Conservation (phyloP, 164 flowering plant genomes). For the Hamamelis virginiana region DNA sequence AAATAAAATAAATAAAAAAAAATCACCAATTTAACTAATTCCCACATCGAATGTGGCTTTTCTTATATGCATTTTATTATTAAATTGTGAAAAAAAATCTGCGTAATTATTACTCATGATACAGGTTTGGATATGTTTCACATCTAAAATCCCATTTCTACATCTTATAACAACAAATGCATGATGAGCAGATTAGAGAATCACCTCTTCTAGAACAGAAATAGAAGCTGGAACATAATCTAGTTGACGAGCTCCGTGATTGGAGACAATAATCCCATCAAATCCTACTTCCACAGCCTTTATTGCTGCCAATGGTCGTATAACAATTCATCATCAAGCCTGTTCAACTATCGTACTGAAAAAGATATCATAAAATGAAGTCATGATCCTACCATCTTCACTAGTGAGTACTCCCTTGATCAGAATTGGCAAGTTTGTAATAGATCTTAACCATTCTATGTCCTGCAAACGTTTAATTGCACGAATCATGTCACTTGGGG, state of each 20-base stretch:
- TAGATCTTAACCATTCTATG: slow-evolving; percentile 70
- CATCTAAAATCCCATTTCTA: neutral
- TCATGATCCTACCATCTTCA: slow-evolving; percentile 66
- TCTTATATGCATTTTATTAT: too few relatives aligned
- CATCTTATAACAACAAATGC: neutral
- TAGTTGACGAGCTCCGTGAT: slow-evolving; percentile 85
- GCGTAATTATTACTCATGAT: too few relatives aligned
- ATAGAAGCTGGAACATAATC: slow-evolving; percentile 73
- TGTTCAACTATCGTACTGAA: neutral
- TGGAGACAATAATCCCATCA: slow-evolving; percentile 76
- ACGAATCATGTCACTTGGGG: too few relatives aligned
- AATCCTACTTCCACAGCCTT: slow-evolving; percentile 70
- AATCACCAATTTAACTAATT: too few relatives aligned
- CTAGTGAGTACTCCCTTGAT: slow-evolving; percentile 76
- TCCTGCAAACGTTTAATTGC: slow-evolving; percentile 46
- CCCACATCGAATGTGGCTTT: too few relatives aligned
- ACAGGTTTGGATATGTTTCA: too few relatives aligned
- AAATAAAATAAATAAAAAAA: too few relatives aligned
- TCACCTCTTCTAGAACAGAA: slow-evolving; percentile 78
- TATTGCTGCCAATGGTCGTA: slow-evolving; percentile 41
- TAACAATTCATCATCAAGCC: neutral
- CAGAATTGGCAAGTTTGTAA: slow-evolving; percentile 78
- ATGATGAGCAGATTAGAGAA: neutral
- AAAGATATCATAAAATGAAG: neutral
- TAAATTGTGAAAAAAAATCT: too few relatives aligned